These are phyloP conservation scores for Clarireedia monteithiana DNA, from an alignment of 2,329 filamentous ascomycete species.

Conservation along the genomic window DNA sequence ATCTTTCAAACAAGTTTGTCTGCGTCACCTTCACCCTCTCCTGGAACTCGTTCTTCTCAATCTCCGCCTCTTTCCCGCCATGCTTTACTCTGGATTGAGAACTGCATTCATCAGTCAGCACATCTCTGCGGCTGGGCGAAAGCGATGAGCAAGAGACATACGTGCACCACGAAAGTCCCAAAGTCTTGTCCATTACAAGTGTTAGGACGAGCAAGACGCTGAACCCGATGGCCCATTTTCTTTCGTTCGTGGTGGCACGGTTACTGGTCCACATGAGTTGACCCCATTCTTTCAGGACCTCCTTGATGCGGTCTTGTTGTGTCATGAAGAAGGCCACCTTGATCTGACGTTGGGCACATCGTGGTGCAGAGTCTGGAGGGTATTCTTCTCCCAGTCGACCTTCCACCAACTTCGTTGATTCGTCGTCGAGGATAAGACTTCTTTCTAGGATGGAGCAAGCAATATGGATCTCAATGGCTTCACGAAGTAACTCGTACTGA, in stretches of 20 bases:
- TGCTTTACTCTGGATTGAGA: slow-evolving; percentile 17
- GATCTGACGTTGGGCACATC: slow-evolving; percentile 27
- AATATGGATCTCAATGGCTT: slow-evolving; percentile 27
- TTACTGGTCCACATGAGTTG: slow-evolving; percentile 27
- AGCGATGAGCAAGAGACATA: not conserved
- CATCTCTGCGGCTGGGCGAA: slow-evolving; percentile 11
- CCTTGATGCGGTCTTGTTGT: slow-evolving; percentile 23
- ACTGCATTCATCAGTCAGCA: slow-evolving; percentile 20
- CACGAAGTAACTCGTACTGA: slow-evolving; percentile 24
- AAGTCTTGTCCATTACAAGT: slow-evolving; percentile 25
- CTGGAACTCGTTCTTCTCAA: slow-evolving; percentile 18
- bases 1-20: slow-evolving; percentile 26
- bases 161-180: slow-evolving; percentile 14
- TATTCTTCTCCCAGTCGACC: slow-evolving; percentile 18
- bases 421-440: slow-evolving; percentile 24
- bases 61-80: slow-evolving; percentile 14
- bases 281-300: slow-evolving; percentile 26
- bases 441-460: slow-evolving; percentile 24
- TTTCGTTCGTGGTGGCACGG: slow-evolving; percentile 19
- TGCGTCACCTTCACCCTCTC: slow-evolving; percentile 22
- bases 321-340: slow-evolving; percentile 26
- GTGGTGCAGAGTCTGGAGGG: slow-evolving; percentile 19
- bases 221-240: slow-evolving; percentile 27
- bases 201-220: slow-evolving; percentile 24
- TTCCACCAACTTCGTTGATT: slow-evolving; percentile 22